Evolutionary conservation across 2,329 filamentous ascomycete genomes (phyloP), one percentile per base, ranked within the genome.

Genomic region (Xylariomycetidae sp.): DNA sequence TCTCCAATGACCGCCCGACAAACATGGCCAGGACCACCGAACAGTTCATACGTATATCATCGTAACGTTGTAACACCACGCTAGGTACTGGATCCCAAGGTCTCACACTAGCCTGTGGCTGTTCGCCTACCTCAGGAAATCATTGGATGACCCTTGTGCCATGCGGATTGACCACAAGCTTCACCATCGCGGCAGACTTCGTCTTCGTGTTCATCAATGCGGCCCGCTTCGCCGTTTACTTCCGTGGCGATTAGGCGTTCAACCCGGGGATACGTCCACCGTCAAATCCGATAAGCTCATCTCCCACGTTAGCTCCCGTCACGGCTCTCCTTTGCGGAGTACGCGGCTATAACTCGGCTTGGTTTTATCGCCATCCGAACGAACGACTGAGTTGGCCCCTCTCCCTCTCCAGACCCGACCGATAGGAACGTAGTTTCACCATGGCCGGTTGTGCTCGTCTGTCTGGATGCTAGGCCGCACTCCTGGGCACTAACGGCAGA

Each of bases 111-210:
- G 27, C 33, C 35, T 47, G 44, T 41, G 38, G 39, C 30, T 42
- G 34, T 38, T 54, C 51, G 51, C 45, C 43, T 52, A 54, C 27
- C 29, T 22, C 31, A 42, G 22, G 25, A 46, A 42, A 33, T 35
- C 32, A 54, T 54, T 54, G 51, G 50, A 39, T 33, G 27, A 25
- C 13, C 29, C 29, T 26, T 32, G 23, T 32, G 27, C 33, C 31
- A 34, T 43, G 31, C 35, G 39, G 42, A 34, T 35, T 40, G 22
- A 30, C 34, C 39, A 23, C 31, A 40, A 32, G 26, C 27, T 38
- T 38, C 28, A 35, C 31, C 31, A 27, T 49, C 40, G 30, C 27
- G 31, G 39, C 26, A 36, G 34, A 41, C 34, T 37, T 37, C 25
- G 31, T 36, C 10, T 39, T 31, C 33, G 38, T 25, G 19, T 31